Conservation (phyloP, 2,329 filamentous ascomycete species). For the Rutstroemia sydowiana region DNA sequence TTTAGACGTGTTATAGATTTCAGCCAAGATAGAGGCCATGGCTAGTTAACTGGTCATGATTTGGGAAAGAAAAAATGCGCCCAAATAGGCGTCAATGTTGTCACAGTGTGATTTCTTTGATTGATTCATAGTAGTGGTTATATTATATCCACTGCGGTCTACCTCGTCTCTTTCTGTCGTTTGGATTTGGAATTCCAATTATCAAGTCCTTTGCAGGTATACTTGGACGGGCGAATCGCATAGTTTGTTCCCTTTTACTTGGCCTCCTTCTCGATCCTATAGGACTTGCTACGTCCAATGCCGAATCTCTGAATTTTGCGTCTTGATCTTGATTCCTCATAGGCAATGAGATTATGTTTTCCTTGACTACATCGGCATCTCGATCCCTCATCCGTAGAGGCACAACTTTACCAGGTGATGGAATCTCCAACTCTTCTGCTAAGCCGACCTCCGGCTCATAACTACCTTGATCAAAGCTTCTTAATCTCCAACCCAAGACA, state of each 20-base stretch:
- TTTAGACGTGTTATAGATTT: too few species aligned
- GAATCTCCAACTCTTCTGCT: not conserved
- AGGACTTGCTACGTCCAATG: not conserved
- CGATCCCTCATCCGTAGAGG: not conserved
- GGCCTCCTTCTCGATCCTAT: not conserved
- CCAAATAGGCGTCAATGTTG: too few species aligned
- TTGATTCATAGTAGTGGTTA: too few species aligned
- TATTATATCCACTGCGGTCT: not conserved
- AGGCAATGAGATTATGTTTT: not conserved
- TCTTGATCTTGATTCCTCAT: not conserved
- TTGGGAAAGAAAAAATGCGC: too few species aligned
- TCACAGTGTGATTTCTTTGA: too few species aligned
- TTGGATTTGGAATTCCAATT: too few species aligned
- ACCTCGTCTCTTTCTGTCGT: not conserved
- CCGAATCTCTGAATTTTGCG: slow-evolving; percentile 5
- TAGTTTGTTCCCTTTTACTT: not conserved
- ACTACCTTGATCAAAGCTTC: not conserved
- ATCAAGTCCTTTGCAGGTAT: not conserved
- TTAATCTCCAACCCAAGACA: slow-evolving; percentile 1
- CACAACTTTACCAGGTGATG: not conserved
- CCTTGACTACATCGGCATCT: not conserved
- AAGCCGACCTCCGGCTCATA: not conserved
- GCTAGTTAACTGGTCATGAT: too few species aligned
- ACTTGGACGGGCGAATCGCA: not conserved
- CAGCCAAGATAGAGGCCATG: too few species aligned